These are phyloP conservation scores for Russula sp. DNA, from an alignment of 768 basidiomycete species.

Conservation along the genomic window DNA sequence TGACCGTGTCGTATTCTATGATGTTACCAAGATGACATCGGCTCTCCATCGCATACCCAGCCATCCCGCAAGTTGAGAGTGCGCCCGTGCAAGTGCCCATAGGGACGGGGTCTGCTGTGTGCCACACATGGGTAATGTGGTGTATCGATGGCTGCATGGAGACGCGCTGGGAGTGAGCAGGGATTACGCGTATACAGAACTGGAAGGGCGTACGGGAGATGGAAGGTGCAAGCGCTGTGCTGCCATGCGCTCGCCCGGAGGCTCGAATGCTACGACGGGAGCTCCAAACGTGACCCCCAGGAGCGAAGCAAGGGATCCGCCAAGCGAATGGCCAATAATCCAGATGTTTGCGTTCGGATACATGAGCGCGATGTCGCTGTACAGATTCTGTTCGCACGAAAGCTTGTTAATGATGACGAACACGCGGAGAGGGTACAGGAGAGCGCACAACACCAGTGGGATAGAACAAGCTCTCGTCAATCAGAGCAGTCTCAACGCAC, in stretches of 20 bases:
- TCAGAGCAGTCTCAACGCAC: constrained; percentile 76
- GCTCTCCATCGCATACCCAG: constrained; percentile 81
- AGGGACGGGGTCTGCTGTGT: constrained; percentile 93
- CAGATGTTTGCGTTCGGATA: constrained; percentile 89
- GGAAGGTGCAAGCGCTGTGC: constrained; percentile 82
- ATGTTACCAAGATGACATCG: constrained; percentile 53
- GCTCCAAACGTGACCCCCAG: constrained; percentile 89
- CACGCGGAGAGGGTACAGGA: neutral
- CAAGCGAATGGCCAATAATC: constrained; percentile 81
- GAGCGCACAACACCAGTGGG: constrained; percentile 68
- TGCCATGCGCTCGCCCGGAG: constrained; percentile 57
- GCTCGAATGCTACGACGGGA: constrained; percentile 87
- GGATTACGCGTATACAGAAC: neutral
- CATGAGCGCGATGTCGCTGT: constrained; percentile 86
- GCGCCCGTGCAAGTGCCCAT: constrained; percentile 79
- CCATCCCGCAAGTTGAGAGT: constrained; percentile 59
- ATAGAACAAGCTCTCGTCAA: constrained; percentile 84
- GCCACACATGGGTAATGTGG: constrained; percentile 83
- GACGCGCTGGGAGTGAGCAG: too few species aligned
- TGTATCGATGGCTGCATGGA: constrained; percentile 53
- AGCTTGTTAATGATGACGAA: neutral
- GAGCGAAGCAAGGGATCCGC: constrained; percentile 79
- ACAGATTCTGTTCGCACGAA: constrained; percentile 62
- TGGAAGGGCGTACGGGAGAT: constrained; percentile 53
- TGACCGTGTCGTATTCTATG: constrained; percentile 90